Percentiles rank a stretch among this genome's conserved stretches.
phyloP scores from a whole-genome alignment of 805 yeast genomes.

The Brettanomyces sp. region DNA sequence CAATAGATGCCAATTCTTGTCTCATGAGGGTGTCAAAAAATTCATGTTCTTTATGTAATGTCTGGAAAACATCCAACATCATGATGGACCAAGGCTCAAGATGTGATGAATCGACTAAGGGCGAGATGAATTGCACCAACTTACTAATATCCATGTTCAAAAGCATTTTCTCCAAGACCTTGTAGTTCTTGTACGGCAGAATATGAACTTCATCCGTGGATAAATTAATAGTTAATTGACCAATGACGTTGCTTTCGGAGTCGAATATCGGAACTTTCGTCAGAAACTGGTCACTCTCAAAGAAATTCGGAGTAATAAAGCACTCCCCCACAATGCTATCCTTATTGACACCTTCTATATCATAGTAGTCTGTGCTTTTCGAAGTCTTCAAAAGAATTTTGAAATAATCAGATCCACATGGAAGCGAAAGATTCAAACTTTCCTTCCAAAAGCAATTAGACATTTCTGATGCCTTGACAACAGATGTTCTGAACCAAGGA shows the following conservation, averaged over 20 bases:
- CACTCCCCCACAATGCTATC: conserved; percentile 46
- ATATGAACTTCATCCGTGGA: conserved; percentile 44
- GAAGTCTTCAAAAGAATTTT: conserved; percentile 34
- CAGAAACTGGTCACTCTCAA: conserved; percentile 22
- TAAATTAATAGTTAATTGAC: conserved; percentile 46
- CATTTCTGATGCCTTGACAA: conserved; percentile 32
- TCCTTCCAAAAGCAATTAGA: conserved; percentile 78
- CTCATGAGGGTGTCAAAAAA: conserved; percentile 70
- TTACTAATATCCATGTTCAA: conserved; percentile 41
- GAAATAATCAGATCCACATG: conserved; percentile 43
- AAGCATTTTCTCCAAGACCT: conserved; percentile 54
- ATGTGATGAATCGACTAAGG: conserved; percentile 21
- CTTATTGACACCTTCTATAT: conserved; percentile 8
- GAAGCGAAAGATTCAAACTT: conserved; percentile 52
- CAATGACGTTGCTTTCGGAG: conserved; percentile 34
- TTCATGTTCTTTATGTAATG: conserved; percentile 53
- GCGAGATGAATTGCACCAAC: conserved; percentile 39
- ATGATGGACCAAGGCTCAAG: conserved; percentile 50
- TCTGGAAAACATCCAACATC: conserved; percentile 66
- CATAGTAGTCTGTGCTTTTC: conserved; percentile 7
- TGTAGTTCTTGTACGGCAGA: conserved; percentile 51
- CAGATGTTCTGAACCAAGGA: conserved; percentile 72
- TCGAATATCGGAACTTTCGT: conserved; percentile 14
- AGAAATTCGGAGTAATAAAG: conserved; percentile 42
- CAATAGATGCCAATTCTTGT: conserved; percentile 48